phyloP scores from a whole-genome alignment of 1,284 basidiomycete species.

The Ceratorhiza oryzae-sativae region DNA sequence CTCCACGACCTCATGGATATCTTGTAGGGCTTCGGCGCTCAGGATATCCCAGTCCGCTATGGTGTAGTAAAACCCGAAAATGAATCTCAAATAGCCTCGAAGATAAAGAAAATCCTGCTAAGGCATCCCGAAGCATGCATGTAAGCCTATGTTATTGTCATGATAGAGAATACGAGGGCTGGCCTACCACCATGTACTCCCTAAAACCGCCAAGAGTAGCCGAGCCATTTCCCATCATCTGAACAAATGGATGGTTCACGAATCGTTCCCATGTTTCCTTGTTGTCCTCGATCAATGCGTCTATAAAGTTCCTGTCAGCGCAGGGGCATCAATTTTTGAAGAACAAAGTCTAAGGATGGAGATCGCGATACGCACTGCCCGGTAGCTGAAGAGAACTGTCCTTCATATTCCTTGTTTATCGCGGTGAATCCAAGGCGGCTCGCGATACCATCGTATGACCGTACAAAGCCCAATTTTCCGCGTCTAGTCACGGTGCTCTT shows the following conservation, averaged over 20 bases:
- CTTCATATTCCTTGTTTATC: no score
- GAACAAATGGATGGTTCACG: not conserved
- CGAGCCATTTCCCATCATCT: not conserved
- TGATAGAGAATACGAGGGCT: no score
- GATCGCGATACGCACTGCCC: no score
- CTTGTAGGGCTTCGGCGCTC: not conserved
- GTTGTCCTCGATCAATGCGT: not conserved
- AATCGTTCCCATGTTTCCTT: not conserved
- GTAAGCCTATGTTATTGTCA: no score
- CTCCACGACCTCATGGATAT: not conserved
- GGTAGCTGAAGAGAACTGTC: no score
- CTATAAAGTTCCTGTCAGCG: not conserved
- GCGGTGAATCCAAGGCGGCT: no score
- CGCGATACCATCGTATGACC: no score
- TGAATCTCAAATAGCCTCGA: not conserved
- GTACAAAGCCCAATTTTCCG: no score
- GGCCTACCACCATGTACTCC: constrained; percentile 1
- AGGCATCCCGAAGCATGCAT: no score
- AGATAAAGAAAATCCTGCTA: constrained; percentile 4
- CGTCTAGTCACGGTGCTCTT: no score
- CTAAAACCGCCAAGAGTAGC: not conserved
- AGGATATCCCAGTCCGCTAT: not conserved
- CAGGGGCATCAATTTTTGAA: not conserved
- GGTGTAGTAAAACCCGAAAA: not conserved
- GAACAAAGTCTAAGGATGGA: no score